phyloP scores from a whole-genome alignment of 2,329 filamentous ascomycete genomes.

The Fusarium algeriense region DNA sequence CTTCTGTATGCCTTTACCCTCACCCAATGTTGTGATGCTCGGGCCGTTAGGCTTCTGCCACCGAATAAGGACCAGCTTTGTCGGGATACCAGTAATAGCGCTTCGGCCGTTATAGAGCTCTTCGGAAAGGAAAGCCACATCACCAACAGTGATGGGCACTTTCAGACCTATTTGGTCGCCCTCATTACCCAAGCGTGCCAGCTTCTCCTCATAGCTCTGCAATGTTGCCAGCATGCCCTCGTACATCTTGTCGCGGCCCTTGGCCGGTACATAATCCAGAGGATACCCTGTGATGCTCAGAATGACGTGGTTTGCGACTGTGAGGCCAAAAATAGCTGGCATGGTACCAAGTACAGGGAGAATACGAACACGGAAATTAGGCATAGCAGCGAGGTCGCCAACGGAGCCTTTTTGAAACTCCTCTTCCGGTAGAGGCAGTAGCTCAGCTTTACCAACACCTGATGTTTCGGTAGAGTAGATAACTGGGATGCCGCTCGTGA shows the following conservation, averaged over 20 bases:
- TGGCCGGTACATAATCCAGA: constrained; percentile 82
- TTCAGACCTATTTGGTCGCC: constrained; percentile 74
- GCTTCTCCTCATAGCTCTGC: constrained; percentile 82
- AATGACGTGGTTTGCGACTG: constrained; percentile 92
- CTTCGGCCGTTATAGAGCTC: constrained; percentile 90
- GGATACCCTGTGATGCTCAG: constrained; percentile 86
- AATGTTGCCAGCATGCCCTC: constrained; percentile 82
- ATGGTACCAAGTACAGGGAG: constrained; percentile 95
- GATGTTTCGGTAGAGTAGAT: constrained; percentile 94
- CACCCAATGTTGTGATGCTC: constrained; percentile 71
- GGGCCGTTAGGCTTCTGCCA: constrained; percentile 77
- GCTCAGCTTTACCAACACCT: constrained; percentile 88
- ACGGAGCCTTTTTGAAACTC: constrained; percentile 90
- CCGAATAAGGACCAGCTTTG: constrained; percentile 80
- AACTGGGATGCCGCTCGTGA: constrained; percentile 87
- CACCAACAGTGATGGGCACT: constrained; percentile 80
- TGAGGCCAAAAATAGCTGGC: constrained; percentile 95
- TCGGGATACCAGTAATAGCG: constrained; percentile 83
- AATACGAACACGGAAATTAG: constrained; percentile 95
- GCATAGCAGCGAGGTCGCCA: constrained; percentile 86
- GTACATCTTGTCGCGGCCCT: constrained; percentile 91
- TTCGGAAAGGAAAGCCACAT: constrained; percentile 89
- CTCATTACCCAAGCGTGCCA: constrained; percentile 63
- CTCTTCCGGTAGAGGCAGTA: constrained; percentile 87
- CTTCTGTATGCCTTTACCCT: constrained; percentile 79